These are phyloP conservation scores for Stephania cephalantha DNA, from an alignment of 164 flowering plant species.

Conservation along the genomic window DNA sequence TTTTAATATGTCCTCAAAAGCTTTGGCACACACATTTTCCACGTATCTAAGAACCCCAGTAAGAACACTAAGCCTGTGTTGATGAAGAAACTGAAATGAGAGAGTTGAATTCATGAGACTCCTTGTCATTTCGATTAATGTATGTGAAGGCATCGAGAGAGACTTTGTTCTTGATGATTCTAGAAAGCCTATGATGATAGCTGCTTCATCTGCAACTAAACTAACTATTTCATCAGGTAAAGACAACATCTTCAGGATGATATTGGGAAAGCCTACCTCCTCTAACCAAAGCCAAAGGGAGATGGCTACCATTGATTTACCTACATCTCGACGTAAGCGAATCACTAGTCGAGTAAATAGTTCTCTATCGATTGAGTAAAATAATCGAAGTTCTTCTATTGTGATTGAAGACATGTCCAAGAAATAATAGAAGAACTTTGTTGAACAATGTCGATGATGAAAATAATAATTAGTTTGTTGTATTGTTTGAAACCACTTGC, in stretches of 20 bases:
- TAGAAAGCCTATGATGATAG: constrained; percentile 17
- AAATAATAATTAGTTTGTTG: not conserved
- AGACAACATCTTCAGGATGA: constrained; percentile 16
- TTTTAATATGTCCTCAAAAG: constrained; percentile 30
- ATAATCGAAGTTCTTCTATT: constrained; percentile 31
- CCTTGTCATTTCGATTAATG: not conserved
- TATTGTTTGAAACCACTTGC: not conserved
- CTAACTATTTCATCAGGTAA: constrained; percentile 20
- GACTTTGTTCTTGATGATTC: constrained; percentile 6
- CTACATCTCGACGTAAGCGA: constrained; percentile 29
- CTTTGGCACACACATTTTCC: constrained; percentile 27
- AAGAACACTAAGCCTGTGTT: constrained; percentile 18
- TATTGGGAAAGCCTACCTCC: not conserved
- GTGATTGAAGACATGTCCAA: not conserved
- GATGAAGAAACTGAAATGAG: constrained; percentile 23
- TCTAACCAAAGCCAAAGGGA: constrained; percentile 55
- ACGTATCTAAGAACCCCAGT: constrained; percentile 16
- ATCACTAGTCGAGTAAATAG: constrained; percentile 29
- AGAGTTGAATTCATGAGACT: not conserved
- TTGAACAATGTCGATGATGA: not conserved
- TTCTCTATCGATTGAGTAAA: constrained; percentile 43
- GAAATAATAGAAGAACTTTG: not conserved
- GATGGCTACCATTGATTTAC: constrained; percentile 36
- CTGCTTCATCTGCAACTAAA: constrained; percentile 28
- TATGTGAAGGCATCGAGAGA: not conserved